Evolutionary conservation across 2,329 filamentous ascomycete species (phyloP).

Genomic region (Bertia moriformis): DNA sequence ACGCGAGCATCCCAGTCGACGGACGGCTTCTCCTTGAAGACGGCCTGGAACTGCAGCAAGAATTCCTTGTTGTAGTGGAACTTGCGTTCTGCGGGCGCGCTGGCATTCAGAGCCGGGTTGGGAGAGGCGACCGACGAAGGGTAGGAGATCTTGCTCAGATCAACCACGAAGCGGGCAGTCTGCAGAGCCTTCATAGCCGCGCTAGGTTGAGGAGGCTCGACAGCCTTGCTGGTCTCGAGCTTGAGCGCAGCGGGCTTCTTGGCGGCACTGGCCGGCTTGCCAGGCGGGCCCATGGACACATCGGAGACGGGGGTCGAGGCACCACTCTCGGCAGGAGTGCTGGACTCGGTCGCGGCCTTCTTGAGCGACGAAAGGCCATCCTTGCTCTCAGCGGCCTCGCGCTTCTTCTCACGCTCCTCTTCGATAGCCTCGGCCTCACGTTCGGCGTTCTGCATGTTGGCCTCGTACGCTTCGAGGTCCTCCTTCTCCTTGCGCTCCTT

Average conservation of each 20-base stretch:
- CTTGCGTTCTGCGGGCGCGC: slow-evolving; percentile 63
- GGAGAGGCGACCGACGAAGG: slow-evolving; percentile 74
- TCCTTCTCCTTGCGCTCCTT: neutral
- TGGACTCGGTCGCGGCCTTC: neutral
- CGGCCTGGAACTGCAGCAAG: slow-evolving; percentile 85
- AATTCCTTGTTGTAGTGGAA: slow-evolving; percentile 95
- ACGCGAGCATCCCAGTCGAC: slow-evolving; percentile 85
- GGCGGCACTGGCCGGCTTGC: neutral
- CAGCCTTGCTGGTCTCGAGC: slow-evolving; percentile 64
- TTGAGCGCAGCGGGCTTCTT: slow-evolving; percentile 70
- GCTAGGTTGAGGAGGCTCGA: slow-evolving; percentile 84
- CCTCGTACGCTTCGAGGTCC: neutral
- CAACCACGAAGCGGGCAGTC: slow-evolving; percentile 73
- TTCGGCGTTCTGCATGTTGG: slow-evolving; percentile 48
- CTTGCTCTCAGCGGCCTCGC: slow-evolving; percentile 26
- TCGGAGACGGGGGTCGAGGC: neutral
- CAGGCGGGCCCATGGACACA: neutral
- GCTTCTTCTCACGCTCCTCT: slow-evolving; percentile 51
- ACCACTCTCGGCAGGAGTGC: neutral
- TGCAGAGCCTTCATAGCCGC: slow-evolving; percentile 86
- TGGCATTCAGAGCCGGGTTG: slow-evolving; percentile 77
- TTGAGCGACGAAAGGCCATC: neutral
- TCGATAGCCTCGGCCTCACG: slow-evolving; percentile 60
- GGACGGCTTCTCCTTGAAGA: slow-evolving; percentile 93
- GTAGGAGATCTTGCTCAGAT: slow-evolving; percentile 68